Evolutionary conservation across 371 early-diverging fungal species (phyloP).

Genomic region (Saksenaea vasiformis): DNA sequence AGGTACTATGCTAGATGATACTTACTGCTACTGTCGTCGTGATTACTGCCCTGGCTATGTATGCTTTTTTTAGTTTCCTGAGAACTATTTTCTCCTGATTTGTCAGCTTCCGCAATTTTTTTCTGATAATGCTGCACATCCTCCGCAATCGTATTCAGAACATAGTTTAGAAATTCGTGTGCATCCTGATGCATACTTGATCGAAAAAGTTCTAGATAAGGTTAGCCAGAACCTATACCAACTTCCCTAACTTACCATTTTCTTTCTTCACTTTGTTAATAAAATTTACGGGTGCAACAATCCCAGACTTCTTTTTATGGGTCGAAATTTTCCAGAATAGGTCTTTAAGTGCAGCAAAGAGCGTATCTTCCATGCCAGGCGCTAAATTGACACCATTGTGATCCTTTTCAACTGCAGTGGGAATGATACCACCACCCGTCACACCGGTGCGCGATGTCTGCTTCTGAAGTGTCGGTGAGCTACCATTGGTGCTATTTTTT

Average conservation of each 20-base stretch:
- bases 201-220: conserved; percentile 78
- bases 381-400: conserved; percentile 49
- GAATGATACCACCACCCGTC: background rate
- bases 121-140: conserved; percentile 70
- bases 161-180: conserved; percentile 95
- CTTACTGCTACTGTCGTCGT: background rate
- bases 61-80: conserved; percentile 13
- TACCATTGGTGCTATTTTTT: conserved; percentile 10
- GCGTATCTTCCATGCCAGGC: conserved; percentile 73
- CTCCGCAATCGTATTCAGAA: conserved; percentile 91
- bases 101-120: conserved; percentile 20
- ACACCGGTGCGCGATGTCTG: background rate
- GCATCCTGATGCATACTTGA: conserved; percentile 97
- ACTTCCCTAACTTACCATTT: conserved; percentile 66
- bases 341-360: conserved; percentile 86
- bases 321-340: conserved; percentile 83
- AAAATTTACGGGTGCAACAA: conserved; percentile 86
- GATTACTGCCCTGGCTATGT: conserved; percentile 5
- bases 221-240: background rate
- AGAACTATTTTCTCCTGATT: conserved; percentile 4
- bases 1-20: background rate
- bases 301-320: conserved; percentile 84
- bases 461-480: background rate
- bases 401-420: conserved; percentile 28
- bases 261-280: conserved; percentile 85